Conservation (phyloP, 305 asterid species). For the Solanum aculeatissimum region DNA sequence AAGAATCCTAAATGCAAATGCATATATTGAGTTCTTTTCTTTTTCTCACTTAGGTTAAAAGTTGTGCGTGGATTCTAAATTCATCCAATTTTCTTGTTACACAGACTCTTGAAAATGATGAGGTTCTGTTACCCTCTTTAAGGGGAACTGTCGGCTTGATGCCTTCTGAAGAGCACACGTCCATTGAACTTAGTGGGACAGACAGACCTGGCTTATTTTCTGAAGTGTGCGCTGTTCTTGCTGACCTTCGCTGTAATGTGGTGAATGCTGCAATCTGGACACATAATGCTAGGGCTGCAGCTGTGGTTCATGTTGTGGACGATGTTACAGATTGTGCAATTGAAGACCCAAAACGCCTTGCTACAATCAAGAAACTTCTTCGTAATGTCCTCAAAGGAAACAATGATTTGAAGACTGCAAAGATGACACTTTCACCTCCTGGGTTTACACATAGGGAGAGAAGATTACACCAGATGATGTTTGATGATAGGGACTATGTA, state of each 20-base stretch:
- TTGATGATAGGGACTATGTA: constrained; percentile 67
- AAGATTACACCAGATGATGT: constrained; percentile 79
- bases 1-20: not conserved
- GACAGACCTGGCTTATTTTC: constrained; percentile 77
- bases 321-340: constrained; percentile 38
- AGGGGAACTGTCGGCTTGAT: constrained; percentile 48
- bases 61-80: not conserved
- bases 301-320: constrained; percentile 58
- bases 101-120: constrained; percentile 60
- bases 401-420: constrained; percentile 43
- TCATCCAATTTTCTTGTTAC: not conserved
- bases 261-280: constrained; percentile 77
- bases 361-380: constrained; percentile 36
- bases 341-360: constrained; percentile 49
- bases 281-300: constrained; percentile 72
- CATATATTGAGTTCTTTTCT: not conserved
- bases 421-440: constrained; percentile 54
- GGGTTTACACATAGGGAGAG: constrained; percentile 60
- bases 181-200: constrained; percentile 60
- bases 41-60: not conserved
- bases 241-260: constrained; percentile 58
- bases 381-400: constrained; percentile 48
- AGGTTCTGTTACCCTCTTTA: constrained; percentile 30
- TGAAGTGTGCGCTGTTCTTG: constrained; percentile 67
- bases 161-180: constrained; percentile 58